These are phyloP conservation scores for Neocatenulostroma microsporum DNA, from an alignment of 2,329 filamentous ascomycete genomes.

Conservation along the genomic window DNA sequence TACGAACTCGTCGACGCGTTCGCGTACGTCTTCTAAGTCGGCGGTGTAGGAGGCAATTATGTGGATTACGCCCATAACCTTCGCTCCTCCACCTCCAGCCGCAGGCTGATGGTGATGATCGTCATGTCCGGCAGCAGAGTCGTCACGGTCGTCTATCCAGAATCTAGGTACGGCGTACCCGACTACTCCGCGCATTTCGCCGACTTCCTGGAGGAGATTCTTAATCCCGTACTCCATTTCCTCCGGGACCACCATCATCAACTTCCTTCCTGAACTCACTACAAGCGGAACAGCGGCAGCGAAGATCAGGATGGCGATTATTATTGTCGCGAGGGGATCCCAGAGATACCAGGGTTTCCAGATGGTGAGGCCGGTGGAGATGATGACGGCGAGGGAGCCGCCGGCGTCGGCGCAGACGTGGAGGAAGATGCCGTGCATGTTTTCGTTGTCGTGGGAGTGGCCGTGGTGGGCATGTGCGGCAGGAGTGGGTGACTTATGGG, in stretches of 20 bases:
- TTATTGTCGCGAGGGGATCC: slow-evolving; percentile 86
- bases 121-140: slow-evolving; percentile 26
- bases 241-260: slow-evolving; percentile 77
- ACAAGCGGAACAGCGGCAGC: slow-evolving; percentile 86
- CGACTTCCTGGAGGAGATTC: slow-evolving; percentile 75
- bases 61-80: slow-evolving; percentile 76
- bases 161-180: slow-evolving; percentile 84
- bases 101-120: slow-evolving; percentile 33
- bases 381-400: slow-evolving; percentile 86
- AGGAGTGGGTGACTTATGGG: too few relatives aligned
- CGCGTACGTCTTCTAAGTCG: slow-evolving; percentile 73
- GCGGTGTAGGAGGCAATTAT: slow-evolving; percentile 65
- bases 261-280: slow-evolving; percentile 68
- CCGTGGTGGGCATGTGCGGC: too few relatives aligned
- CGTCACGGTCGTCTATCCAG: slow-evolving; percentile 69
- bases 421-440: slow-evolving; percentile 96
- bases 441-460: too few relatives aligned
- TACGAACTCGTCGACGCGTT: slow-evolving; percentile 66
- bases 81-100: slow-evolving; percentile 26
- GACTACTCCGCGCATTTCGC: slow-evolving; percentile 71
- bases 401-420: slow-evolving; percentile 93
- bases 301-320: slow-evolving; percentile 90
- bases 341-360: slow-evolving; percentile 86
- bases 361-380: slow-evolving; percentile 80
- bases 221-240: slow-evolving; percentile 81